These are phyloP conservation scores for Sporothrix pallida DNA, from an alignment of 2,329 filamentous ascomycete species.

Conservation along the genomic window DNA sequence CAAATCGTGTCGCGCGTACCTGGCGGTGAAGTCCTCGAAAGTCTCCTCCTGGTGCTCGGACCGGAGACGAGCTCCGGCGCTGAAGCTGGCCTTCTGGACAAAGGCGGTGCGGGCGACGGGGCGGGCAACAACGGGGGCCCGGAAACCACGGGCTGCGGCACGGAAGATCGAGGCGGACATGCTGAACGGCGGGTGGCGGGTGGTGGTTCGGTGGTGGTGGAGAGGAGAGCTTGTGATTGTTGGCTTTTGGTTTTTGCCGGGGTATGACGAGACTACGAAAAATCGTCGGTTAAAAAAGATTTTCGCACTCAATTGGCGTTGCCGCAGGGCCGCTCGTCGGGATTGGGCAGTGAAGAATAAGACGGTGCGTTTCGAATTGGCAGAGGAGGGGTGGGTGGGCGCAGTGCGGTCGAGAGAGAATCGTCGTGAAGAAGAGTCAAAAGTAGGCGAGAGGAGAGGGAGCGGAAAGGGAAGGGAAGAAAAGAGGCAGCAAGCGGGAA, in stretches of 20 bases:
- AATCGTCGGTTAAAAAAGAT: conserved; percentile 30
- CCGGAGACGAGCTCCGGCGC: conserved; percentile 63
- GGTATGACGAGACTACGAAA: conserved; percentile 32
- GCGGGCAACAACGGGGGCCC: conserved; percentile 58
- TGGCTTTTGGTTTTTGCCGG: conserved; percentile 11
- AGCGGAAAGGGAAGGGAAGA: conserved; percentile 27
- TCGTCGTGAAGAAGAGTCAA: background rate
- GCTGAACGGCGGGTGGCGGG: background rate
- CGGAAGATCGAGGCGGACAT: conserved; percentile 70
- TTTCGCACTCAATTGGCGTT: conserved; percentile 31
- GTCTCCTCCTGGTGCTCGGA: conserved; percentile 86
- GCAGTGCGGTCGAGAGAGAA: conserved; percentile 12
- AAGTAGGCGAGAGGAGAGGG: conserved; percentile 32
- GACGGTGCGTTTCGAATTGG: background rate
- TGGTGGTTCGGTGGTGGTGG: conserved; percentile 23
- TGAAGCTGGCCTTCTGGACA: conserved; percentile 63
- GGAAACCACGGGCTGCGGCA: conserved; percentile 72
- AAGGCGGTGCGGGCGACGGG: conserved; percentile 57
- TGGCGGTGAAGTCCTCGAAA: conserved; percentile 97
- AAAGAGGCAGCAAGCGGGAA: conserved; percentile 35
- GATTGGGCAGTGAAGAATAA: background rate
- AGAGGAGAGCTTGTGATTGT: conserved; percentile 23
- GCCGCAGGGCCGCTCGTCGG: conserved; percentile 23
- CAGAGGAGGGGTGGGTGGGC: conserved; percentile 2
- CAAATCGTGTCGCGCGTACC: conserved; percentile 65